Evolutionary conservation across 2,329 filamentous ascomycete species (phyloP).

Genomic region (Calonectria pseudoreteaudii): DNA sequence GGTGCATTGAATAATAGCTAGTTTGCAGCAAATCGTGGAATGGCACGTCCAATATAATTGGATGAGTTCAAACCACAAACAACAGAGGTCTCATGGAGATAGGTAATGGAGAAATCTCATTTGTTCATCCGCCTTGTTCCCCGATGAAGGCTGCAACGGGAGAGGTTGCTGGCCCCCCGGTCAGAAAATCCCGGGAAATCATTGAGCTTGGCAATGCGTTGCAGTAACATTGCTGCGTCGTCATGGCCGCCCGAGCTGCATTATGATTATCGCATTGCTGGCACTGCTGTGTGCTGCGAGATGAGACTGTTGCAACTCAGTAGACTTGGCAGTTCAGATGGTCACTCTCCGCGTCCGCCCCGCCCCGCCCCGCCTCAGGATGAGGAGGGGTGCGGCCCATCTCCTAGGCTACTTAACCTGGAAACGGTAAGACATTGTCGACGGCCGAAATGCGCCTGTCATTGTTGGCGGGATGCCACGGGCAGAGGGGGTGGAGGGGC

Average conservation of each 20-base stretch:
- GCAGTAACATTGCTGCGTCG: background rate
- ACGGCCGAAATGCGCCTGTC: background rate
- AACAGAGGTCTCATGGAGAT: too few relatives aligned
- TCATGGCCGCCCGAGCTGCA: background rate
- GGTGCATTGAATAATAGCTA: too few relatives aligned
- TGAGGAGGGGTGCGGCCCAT: constrained; percentile 12
- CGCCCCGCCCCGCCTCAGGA: constrained; percentile 32
- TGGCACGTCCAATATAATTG: too few relatives aligned
- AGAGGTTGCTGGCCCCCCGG: constrained; percentile 7
- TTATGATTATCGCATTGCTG: constrained; percentile 1
- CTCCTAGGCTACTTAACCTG: constrained; percentile 23
- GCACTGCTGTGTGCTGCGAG: background rate
- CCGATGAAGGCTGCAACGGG: background rate
- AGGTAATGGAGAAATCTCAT: constrained; percentile 16
- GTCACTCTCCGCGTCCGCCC: constrained; percentile 18
- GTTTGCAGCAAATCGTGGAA: too few relatives aligned
- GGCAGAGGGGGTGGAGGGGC: background rate
- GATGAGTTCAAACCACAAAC: too few relatives aligned
- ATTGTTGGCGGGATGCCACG: background rate
- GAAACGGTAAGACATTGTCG: constrained; percentile 15
- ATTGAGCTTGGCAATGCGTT: constrained; percentile 1
- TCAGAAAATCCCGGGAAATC: constrained; percentile 18
- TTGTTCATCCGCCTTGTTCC: constrained; percentile 5
- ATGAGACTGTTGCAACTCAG: background rate
- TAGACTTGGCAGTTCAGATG: constrained; percentile 2